Conservation (phyloP, 495 filamentous ascomycete species). For the Cercophora scortea region DNA sequence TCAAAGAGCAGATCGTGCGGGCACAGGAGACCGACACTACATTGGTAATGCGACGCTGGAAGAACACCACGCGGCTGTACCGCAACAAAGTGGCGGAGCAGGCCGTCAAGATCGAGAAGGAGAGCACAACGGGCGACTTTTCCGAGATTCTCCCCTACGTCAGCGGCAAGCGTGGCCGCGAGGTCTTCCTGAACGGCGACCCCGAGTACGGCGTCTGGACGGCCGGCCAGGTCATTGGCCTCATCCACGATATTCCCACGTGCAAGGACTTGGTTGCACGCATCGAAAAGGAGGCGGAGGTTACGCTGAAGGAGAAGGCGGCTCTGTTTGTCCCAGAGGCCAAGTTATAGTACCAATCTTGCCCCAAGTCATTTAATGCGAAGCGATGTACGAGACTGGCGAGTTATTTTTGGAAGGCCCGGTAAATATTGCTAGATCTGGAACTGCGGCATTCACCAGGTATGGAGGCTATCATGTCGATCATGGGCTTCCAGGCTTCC, state of each 20-base stretch:
- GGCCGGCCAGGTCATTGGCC: constrained; percentile 57
- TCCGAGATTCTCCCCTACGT: constrained; percentile 83
- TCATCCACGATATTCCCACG: constrained; percentile 58
- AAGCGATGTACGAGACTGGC: no score
- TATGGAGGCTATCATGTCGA: no score
- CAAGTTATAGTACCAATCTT: constrained; percentile 26
- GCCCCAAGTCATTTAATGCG: no score
- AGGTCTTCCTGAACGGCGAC: constrained; percentile 92
- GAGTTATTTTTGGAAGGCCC: no score
- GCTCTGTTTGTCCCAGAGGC: constrained; percentile 27
- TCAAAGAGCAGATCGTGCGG: constrained; percentile 87
- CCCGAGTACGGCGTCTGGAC: constrained; percentile 77
- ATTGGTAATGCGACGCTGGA: constrained; percentile 83
- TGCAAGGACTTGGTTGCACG: constrained; percentile 46
- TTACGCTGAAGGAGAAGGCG: constrained; percentile 37
- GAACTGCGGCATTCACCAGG: no score
- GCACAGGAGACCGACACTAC: constrained; percentile 87
- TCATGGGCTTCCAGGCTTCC: no score
- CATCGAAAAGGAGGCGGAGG: constrained; percentile 55
- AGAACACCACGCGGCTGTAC: constrained; percentile 83
- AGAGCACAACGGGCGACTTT: constrained; percentile 84
- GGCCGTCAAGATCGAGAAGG: constrained; percentile 72
- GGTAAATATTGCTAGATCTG: no score
- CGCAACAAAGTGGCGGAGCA: constrained; percentile 80
- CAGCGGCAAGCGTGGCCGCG: constrained; percentile 80